A percentile compares a stretch with the other conserved stretches of the same genome.
Conservation (phyloP, 345 rosid genomes). For the Punica granatum region DNA sequence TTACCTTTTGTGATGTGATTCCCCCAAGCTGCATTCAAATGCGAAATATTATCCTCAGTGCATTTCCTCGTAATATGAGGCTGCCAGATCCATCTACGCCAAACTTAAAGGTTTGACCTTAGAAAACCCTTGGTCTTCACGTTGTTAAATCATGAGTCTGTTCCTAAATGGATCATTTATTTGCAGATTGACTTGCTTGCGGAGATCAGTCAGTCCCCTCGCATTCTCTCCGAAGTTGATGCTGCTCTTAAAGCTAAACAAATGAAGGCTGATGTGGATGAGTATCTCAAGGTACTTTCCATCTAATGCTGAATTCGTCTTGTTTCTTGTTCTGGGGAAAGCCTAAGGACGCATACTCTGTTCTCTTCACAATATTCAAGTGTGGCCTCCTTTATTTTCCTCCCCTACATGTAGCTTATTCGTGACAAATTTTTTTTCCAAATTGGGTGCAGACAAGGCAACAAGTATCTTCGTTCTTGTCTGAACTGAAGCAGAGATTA, state of each 20-base stretch:
- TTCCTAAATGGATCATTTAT: background rate
- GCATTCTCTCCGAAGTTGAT: conserved; percentile 87
- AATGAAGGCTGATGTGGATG: conserved; percentile 86
- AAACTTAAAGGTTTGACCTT: conserved; percentile 47
- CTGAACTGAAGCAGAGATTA: conserved; percentile 77
- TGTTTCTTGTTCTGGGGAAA: background rate
- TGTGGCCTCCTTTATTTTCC: no score
- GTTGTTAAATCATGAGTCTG: background rate
- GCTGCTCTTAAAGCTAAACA: conserved; percentile 70
- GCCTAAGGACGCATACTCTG: background rate
- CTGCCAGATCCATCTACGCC: conserved; percentile 98
- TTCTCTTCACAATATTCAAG: background rate
- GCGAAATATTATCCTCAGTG: conserved; percentile 94
- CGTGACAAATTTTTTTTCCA: no score
- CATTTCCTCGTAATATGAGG: conserved; percentile 95
- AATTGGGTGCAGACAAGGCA: conserved; percentile 28
- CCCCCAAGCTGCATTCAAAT: conserved; percentile 99
- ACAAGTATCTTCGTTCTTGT: conserved; percentile 60
- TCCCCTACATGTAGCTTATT: no score
- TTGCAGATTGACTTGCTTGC: conserved; percentile 90
- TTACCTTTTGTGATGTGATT: conserved; percentile 94
- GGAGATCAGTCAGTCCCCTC: conserved; percentile 74
- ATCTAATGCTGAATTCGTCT: background rate
- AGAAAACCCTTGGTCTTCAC: background rate
- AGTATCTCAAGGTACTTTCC: conserved; percentile 70